Evolutionary conservation across 805 yeast species (phyloP).

Genomic region (Suhomyces faveliae): DNA sequence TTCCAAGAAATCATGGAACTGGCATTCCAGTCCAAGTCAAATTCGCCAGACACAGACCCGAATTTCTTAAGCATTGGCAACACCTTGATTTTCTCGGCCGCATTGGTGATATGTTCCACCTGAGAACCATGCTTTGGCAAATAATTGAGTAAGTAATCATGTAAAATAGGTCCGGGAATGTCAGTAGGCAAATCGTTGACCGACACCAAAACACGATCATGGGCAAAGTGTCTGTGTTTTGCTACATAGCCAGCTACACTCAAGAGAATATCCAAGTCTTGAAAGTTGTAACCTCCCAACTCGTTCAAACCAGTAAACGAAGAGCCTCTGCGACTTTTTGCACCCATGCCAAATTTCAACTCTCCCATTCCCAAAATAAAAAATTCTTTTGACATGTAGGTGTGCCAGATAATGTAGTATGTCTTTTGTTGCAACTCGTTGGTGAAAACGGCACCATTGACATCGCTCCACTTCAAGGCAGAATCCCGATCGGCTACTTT

Average conservation of each 20-base stretch:
- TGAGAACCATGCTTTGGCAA: conserved; percentile 26
- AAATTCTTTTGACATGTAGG: conserved; percentile 15
- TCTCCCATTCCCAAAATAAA: conserved; percentile 38
- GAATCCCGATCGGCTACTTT: background rate
- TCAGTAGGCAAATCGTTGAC: conserved; percentile 33
- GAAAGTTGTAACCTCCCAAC: conserved; percentile 41
- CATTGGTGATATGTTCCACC: conserved; percentile 23
- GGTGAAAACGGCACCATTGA: conserved; percentile 39
- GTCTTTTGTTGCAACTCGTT: conserved; percentile 38
- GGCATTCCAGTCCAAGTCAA: conserved; percentile 39
- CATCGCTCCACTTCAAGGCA: conserved; percentile 11
- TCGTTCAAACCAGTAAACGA: conserved; percentile 39
- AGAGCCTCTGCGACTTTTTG: conserved; percentile 29
- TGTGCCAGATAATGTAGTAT: conserved; percentile 34
- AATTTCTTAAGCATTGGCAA: conserved; percentile 38
- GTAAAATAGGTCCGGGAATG: conserved; percentile 34
- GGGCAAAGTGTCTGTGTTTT: conserved; percentile 14
- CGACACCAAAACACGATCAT: conserved; percentile 21
- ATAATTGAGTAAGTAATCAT: conserved; percentile 37
- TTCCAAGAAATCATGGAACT: conserved; percentile 32
- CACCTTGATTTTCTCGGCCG: conserved; percentile 14
- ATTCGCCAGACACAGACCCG: conserved; percentile 24
- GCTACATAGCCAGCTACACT: conserved; percentile 29
- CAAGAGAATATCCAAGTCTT: conserved; percentile 37
- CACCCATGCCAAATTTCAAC: conserved; percentile 18